Evolutionary conservation across 2,329 filamentous ascomycete species (phyloP).

Genomic region (Didymella pinodella): DNA sequence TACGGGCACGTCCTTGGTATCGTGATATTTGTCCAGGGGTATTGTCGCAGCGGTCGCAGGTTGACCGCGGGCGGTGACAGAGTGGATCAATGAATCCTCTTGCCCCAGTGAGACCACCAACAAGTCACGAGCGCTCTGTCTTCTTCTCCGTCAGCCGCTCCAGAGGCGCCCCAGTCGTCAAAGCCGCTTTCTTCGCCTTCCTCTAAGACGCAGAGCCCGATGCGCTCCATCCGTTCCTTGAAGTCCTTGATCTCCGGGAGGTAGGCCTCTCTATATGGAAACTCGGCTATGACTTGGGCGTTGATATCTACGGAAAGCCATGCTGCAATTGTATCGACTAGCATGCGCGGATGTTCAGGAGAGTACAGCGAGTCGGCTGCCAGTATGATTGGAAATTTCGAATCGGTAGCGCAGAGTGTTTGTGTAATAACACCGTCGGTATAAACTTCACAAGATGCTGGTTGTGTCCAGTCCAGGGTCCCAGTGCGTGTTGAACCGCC

Average conservation of each 20-base stretch:
- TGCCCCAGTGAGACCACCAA: constrained; percentile 72
- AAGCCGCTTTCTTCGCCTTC: constrained; percentile 70
- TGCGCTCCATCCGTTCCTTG: constrained; percentile 64
- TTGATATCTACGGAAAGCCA: constrained; percentile 67
- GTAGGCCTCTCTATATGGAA: constrained; percentile 78
- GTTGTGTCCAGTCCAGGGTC: constrained; percentile 76
- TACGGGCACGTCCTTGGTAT: constrained; percentile 4
- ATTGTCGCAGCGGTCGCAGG: constrained; percentile 10
- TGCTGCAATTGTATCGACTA: constrained; percentile 72
- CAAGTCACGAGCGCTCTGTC: constrained; percentile 64
- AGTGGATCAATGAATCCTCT: constrained; percentile 31
- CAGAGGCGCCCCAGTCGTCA: constrained; percentile 73
- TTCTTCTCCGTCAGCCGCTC: constrained; percentile 57
- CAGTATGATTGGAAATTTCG: constrained; percentile 68
- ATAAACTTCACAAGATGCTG: constrained; percentile 56
- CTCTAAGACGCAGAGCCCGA: constrained; percentile 63
- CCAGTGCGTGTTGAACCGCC: constrained; percentile 69
- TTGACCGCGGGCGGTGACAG: constrained; percentile 23
- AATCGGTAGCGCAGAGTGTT: constrained; percentile 21
- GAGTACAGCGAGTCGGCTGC: constrained; percentile 90
- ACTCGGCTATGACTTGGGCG: constrained; percentile 77
- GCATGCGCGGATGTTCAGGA: constrained; percentile 76
- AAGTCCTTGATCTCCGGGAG: constrained; percentile 71
- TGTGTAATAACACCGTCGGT: constrained; percentile 10
- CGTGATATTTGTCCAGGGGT: constrained; percentile 9